Evolutionary conservation across 495 filamentous ascomycete species (phyloP).

Genomic region (Jackrogersella multiformis): DNA sequence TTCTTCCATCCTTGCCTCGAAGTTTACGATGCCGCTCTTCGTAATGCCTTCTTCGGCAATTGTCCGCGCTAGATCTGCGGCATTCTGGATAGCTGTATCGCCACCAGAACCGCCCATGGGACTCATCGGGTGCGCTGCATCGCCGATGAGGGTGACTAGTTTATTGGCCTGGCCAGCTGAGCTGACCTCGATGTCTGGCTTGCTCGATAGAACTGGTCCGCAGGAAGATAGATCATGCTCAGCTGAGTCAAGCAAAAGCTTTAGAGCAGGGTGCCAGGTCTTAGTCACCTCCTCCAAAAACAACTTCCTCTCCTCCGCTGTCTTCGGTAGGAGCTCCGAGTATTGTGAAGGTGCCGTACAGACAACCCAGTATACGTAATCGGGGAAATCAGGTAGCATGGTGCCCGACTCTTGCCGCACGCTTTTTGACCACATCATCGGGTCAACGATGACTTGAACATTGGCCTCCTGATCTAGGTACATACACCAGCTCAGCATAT

Average conservation of each 20-base stretch:
- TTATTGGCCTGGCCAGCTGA: constrained; percentile 28
- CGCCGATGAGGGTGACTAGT: constrained; percentile 41
- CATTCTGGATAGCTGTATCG: constrained; percentile 41
- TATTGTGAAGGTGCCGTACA: constrained; percentile 31
- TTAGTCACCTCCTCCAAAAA: constrained; percentile 33
- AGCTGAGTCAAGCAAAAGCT: constrained; percentile 51
- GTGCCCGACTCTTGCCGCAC: constrained; percentile 45
- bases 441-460: constrained; percentile 48
- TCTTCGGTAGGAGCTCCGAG: constrained; percentile 33
- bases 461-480: constrained; percentile 46
- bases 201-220: constrained; percentile 51
- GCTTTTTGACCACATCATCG: constrained; percentile 47
- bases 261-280: constrained; percentile 46
- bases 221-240: constrained; percentile 45
- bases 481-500: constrained; percentile 45
- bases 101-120: constrained; percentile 47
- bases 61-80: constrained; percentile 40
- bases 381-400: constrained; percentile 32
- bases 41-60: constrained; percentile 38
- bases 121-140: constrained; percentile 43
- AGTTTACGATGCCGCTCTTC: constrained; percentile 21
- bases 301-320: constrained; percentile 37
- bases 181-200: constrained; percentile 46
- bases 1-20: constrained; percentile 45
- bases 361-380: constrained; percentile 38